Evolutionary conservation across 805 yeast genomes (phyloP), one percentile per base, ranked within the genome.

Genomic region (Schwanniomyces pseudopolymorphus): DNA sequence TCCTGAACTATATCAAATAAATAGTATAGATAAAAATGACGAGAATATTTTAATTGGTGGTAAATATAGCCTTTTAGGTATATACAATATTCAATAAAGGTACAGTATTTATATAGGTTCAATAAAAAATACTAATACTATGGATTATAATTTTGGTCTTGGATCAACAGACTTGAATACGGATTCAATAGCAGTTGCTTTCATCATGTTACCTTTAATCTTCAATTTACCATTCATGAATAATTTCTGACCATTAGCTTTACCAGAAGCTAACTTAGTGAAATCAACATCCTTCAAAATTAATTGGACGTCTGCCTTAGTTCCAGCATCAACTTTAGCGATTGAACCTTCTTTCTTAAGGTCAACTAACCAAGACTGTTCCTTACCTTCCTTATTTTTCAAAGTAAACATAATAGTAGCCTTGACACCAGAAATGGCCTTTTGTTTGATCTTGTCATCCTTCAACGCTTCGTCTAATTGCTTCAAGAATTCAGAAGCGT

Each of bases 161-260:
- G 75, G 73, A 59, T 64, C 77, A 43, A 70, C 54, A 25, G 66
- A 52, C 74, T 83, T 83, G 69, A 87, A 77, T 42, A 87, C 80
- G 41, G 77, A 70, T 67, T 86, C 92, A 49, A 87, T 80, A 49
- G 81, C 80, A 39, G 91, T 80, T 45, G 96, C 96, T 77, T 89
- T 89, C 91, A 86, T 86, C 72, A 89, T 85, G 72, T 89, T 87
- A 54, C 96, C 96, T 75, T 84, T 87, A 53, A 89, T 84, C 77
- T 87, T 88, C 67, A 89, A 79, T 68, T 85, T 85, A 36, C 96
- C 96, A 57, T 79, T 72, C 86, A 89, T 80, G 67, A 87, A 89
- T 60, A 89, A 78, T 71, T 83, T 84, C 69, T 89, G 96, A 40
- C 96, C 89, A 66, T 84, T 85, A 53, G 89, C 83, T 75, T 87